phyloP scores from a whole-genome alignment of 2,329 filamentous ascomycete genomes.

The Botrytis deweyae region DNA sequence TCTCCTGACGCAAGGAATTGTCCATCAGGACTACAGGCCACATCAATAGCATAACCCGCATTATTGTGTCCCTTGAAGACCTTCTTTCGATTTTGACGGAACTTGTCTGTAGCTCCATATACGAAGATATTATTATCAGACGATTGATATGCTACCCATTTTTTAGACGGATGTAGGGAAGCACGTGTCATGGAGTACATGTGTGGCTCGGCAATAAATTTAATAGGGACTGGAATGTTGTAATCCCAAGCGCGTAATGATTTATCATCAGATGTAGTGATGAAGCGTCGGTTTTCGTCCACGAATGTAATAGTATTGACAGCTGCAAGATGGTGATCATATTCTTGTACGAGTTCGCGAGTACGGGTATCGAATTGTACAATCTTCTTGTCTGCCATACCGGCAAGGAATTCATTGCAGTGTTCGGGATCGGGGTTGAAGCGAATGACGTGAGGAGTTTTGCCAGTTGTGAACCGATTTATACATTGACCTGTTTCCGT shows the following conservation, averaged over 20 bases:
- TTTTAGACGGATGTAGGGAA: conserved; percentile 80
- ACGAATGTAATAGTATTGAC: conserved; percentile 98
- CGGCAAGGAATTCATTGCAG: conserved; percentile 87
- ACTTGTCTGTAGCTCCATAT: conserved; percentile 91
- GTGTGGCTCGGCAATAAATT: conserved; percentile 95
- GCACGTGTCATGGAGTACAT: conserved; percentile 96
- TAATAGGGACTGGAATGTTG: conserved; percentile 96
- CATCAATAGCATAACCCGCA: conserved; percentile 86
- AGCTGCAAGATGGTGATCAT: conserved; percentile 96
- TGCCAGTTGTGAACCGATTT: conserved; percentile 86
- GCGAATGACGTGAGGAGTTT: conserved; percentile 90
- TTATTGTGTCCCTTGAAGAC: conserved; percentile 95
- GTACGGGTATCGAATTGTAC: conserved; percentile 91
- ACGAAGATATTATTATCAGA: conserved; percentile 97
- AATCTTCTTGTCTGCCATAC: conserved; percentile 99
- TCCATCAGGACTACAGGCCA: conserved; percentile 85
- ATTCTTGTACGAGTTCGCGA: conserved; percentile 84
- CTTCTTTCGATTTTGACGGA: conserved; percentile 97
- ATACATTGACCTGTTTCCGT: conserved; percentile 91
- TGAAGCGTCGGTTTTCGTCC: conserved; percentile 91
- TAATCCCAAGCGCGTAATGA: conserved; percentile 97
- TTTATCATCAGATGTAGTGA: conserved; percentile 97
- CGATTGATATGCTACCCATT: conserved; percentile 91
- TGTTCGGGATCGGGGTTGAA: conserved; percentile 82
- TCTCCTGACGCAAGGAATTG: conserved; percentile 89